Percentiles rank a stretch among this genome's conserved stretches.
These are phyloP conservation scores for Desmodesmus armatus DNA, from an alignment of 139 green algal genomes.

Conservation along the genomic window DNA sequence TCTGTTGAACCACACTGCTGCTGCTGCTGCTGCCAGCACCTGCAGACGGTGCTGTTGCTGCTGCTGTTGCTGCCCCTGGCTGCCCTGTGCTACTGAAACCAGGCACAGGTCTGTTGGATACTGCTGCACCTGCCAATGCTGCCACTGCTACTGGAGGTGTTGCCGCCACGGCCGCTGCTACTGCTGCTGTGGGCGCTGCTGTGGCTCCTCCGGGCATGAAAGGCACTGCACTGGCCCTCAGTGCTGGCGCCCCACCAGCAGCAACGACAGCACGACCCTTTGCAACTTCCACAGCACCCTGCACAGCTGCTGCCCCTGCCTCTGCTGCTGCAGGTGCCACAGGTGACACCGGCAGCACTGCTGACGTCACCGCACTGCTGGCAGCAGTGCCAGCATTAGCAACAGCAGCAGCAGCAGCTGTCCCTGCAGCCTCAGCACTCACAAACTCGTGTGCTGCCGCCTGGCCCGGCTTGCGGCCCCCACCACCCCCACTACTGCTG, in stretches of 20 bases:
- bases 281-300: not conserved
- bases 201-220: not conserved
- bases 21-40: too few relatives aligned
- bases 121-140: not conserved
- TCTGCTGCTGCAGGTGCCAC: not conserved
- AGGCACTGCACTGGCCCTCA: not conserved
- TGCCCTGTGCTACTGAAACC: not conserved
- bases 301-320: slow-evolving; percentile 9
- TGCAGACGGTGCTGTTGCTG: slow-evolving; percentile 3
- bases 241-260: too few relatives aligned
- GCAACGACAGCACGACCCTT: not conserved
- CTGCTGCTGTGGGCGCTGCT: not conserved
- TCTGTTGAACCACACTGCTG: slow-evolving; percentile 29
- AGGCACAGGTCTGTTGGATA: not conserved
- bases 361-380: too few relatives aligned
- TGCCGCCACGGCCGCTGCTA: not conserved
- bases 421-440: too few relatives aligned
- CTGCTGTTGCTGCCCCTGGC: not conserved
- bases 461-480: too few relatives aligned
- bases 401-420: not conserved
- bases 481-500: not conserved
- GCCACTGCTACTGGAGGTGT: not conserved
- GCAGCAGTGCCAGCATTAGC: not conserved
- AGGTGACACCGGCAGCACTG: not conserved
- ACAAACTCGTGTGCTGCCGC: too few relatives aligned